Base-by-base conservation (phyloP, 306 rosid genomes). In the Lathyrus sativus region DNA sequence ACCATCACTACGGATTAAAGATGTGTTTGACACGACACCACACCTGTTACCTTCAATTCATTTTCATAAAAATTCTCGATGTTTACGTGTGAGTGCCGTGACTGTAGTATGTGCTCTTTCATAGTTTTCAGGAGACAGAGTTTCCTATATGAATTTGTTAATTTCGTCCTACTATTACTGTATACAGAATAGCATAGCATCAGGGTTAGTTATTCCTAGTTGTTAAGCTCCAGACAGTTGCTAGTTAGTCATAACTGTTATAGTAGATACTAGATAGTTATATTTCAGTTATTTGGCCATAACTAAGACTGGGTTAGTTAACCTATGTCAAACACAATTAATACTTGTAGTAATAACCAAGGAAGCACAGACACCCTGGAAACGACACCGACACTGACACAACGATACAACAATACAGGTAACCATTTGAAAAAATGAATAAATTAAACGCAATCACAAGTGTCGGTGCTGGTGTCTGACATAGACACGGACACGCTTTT, bases 101-200 rank as follows among this genome's bases (percentile, higher is more conserved):
- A 8, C 28, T 17, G 5, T 12, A 8, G 56, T 17, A 0, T 4
- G 26, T 49, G 56, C 28, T 49, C 17, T 28, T 49, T 49, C 28
- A 49, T 17, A 49, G 28, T 41, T 79, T 28, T 45, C 6, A 65
- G 42, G 68, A 31, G 50, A 68, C 39, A 46, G 38, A 55, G 24
- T 8, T 17, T 43, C 41, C 26, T 12, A 10, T 45, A 19, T 11
- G 4, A 39, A 63, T 35, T 12, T 58, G 4, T 74, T 49, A 24
- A 50, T 43, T 58, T 11, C 67, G 19, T 68, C 66, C 70, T 58
- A 22, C 66, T 38, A 61, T 11, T 11, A 61, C 11, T 14, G 6
- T 58, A 3, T 38, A 11, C 17, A 3, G 48, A 17, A 15, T 38
- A 62, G 49, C 64, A 58, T 37, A 31, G 43, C 43, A 58, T 58